These are phyloP conservation scores for Pilaira anomala DNA, from an alignment of 192 early-diverging fungal genomes.

Conservation along the genomic window DNA sequence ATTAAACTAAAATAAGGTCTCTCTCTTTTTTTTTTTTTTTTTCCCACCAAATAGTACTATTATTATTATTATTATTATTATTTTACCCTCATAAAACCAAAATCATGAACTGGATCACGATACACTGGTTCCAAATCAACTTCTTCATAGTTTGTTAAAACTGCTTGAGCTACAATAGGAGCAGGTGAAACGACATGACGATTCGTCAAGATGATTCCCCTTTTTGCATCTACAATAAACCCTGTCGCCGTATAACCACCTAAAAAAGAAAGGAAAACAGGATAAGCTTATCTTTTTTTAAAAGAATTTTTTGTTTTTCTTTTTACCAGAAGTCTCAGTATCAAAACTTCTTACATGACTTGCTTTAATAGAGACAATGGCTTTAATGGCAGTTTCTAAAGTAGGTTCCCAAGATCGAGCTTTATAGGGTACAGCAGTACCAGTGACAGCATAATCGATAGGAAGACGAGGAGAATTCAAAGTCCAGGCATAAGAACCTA, in stretches of 20 bases:
- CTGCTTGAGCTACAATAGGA: constrained; percentile 70
- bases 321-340: constrained; percentile 70
- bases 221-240: constrained; percentile 72
- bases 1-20: not conserved
- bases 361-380: constrained; percentile 77
- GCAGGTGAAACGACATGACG: constrained; percentile 75
- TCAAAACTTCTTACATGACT: constrained; percentile 77
- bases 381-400: constrained; percentile 65
- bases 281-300: not conserved
- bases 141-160: constrained; percentile 74
- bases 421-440: constrained; percentile 22
- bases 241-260: constrained; percentile 66
- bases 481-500: constrained; percentile 26
- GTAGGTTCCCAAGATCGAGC: constrained; percentile 63
- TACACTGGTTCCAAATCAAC: constrained; percentile 70
- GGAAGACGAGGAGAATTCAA: constrained; percentile 12
- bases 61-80: not conserved
- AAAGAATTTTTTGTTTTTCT: not conserved
- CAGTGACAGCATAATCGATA: constrained; percentile 9
- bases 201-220: constrained; percentile 75
- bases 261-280: constrained; percentile 8
- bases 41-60: too few species aligned
- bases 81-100: constrained; percentile 63
- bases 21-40: not conserved
- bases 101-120: constrained; percentile 82